Conservation (phyloP, 306 rosid species). For the Dalbergia cochinchinensis region DNA sequence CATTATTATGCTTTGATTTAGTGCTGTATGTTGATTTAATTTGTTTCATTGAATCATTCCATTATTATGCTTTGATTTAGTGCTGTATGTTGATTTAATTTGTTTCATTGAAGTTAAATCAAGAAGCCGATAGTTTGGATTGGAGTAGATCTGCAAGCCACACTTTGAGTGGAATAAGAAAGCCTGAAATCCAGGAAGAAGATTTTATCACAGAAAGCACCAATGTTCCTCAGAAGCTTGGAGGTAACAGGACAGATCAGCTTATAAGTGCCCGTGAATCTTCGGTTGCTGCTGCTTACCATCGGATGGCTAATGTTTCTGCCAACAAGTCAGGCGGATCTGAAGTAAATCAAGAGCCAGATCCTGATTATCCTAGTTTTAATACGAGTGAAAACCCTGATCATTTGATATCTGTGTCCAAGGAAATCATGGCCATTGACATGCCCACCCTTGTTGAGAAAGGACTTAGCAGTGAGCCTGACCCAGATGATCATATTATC, state of each 20-base stretch:
- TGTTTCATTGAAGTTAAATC: conserved; percentile 70
- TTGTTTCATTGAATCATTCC: conserved; percentile 49
- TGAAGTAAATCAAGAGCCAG: conserved; percentile 57
- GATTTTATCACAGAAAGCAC: conserved; percentile 51
- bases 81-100: conserved; percentile 41
- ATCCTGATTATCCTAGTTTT: conserved; percentile 55
- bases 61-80: conserved; percentile 23
- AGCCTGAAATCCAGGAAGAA: conserved; percentile 60
- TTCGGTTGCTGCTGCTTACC: conserved; percentile 84
- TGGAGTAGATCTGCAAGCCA: conserved; percentile 89
- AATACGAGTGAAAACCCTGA: conserved; percentile 40
- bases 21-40: conserved; percentile 39
- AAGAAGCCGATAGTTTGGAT: conserved; percentile 89
- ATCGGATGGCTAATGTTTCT: conserved; percentile 60
- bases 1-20: conserved; percentile 23
- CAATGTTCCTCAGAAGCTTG: conserved; percentile 73
- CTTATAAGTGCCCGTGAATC: conserved; percentile 70
- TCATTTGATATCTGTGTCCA: conserved; percentile 39
- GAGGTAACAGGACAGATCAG: conserved; percentile 68
- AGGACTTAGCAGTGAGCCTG: conserved; percentile 61
- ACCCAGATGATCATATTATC: conserved; percentile 55
- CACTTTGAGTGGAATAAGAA: conserved; percentile 69
- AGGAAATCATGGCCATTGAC: conserved; percentile 44
- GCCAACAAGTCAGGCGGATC: conserved; percentile 48
- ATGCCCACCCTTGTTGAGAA: conserved; percentile 40